Base-by-base conservation (phyloP, 2,329 filamentous ascomycete genomes). In the Aspergillus vadensis region DNA sequence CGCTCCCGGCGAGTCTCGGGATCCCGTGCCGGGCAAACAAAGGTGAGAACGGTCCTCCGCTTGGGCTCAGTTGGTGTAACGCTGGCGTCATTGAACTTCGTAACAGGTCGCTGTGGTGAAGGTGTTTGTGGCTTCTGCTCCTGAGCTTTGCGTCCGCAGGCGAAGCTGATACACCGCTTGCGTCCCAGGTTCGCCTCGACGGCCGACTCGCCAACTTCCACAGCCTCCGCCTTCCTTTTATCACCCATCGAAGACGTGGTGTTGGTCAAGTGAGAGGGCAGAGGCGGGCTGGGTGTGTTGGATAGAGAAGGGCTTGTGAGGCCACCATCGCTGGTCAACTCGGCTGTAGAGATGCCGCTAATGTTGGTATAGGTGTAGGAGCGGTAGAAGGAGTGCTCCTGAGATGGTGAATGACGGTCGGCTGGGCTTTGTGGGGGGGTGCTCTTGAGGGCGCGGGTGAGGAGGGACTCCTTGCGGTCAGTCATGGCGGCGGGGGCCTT, bases 311-410 rank as follows among this genome's bases (percentile, higher is more conserved):
- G 92, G 70, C 92, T 97, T 17, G 93, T 96, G 61, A 96, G 80
- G 61, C 91, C 93, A 60, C 91, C 95, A 71, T 97, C 95, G 76
- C 93, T 97, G n/a, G 92, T 97, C 59, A 98, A 83, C 66, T 97
- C 94, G 39, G 91, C 91, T 3, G 92, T 96, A 1, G 93, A 97
- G 49, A 91, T 84, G 61, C 89, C 79, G 78, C 92, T 97, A 67
- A 87, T 81, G 72, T 89, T 94, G 81, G 91, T 96, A 74, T 88
- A 89, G 17, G 71, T 71, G 59, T 77, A 77, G 39, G 74, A 74
- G 50, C 68, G 69, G 89, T 88, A 62, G 90, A 94, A 61, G 87
- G 77, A 64, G 74, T 83, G 79, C 78, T 67, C 81, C 76, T 63
- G 72, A 63, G 59, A 71, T 62, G 64, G 58, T 48, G 59, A 71